phyloP scores from a whole-genome alignment of 805 yeast species.

The Candida xyloterini region DNA sequence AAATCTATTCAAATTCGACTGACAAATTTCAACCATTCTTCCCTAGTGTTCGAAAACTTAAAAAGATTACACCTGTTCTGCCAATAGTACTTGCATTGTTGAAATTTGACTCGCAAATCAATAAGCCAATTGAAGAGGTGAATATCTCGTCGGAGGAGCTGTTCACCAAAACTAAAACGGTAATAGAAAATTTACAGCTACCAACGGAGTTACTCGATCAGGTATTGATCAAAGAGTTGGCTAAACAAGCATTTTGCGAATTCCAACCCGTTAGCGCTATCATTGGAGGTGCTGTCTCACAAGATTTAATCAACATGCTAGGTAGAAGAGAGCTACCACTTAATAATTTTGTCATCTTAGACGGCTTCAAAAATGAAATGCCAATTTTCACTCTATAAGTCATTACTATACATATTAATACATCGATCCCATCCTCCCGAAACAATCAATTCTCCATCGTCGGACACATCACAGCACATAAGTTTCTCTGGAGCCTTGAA shows the following conservation, averaged over 20 bases:
- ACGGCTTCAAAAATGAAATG: slow-evolving; percentile 68
- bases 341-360: slow-evolving; percentile 75
- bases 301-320: slow-evolving; percentile 81
- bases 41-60: slow-evolving; percentile 38
- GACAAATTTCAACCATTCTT: slow-evolving; percentile 31
- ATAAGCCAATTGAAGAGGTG: slow-evolving; percentile 25
- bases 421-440: slow-evolving; percentile 86
- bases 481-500: slow-evolving; percentile 65
- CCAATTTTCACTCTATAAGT: slow-evolving; percentile 61
- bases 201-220: slow-evolving; percentile 41
- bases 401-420: slow-evolving; percentile 45
- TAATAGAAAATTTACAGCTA: slow-evolving; percentile 40
- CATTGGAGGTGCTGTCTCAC: slow-evolving; percentile 86
- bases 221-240: slow-evolving; percentile 37
- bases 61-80: slow-evolving; percentile 50
- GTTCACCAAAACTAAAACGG: slow-evolving; percentile 25
- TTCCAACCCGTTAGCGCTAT: slow-evolving; percentile 83
- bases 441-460: slow-evolving; percentile 42
- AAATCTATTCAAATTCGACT: slow-evolving; percentile 33
- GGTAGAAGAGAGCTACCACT: slow-evolving; percentile 76
- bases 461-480: slow-evolving; percentile 61
- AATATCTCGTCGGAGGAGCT: slow-evolving; percentile 30
- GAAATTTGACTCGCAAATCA: slow-evolving; percentile 33
- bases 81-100: slow-evolving; percentile 61
- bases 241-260: slow-evolving; percentile 56